Conservation (phyloP, 2,329 filamentous ascomycete genomes). For the Metarhizium guizhouense region DNA sequence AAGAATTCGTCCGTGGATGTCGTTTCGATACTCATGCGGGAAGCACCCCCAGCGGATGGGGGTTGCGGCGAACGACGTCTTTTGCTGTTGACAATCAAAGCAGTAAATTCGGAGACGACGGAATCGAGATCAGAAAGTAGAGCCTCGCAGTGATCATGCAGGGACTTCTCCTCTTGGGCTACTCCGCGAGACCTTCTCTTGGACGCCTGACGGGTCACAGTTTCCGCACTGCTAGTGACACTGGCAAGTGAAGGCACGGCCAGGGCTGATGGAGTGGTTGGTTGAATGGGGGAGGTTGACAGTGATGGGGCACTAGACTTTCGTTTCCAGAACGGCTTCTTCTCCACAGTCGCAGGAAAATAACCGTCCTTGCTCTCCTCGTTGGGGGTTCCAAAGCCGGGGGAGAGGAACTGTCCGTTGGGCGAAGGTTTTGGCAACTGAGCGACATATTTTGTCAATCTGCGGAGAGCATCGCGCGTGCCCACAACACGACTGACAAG, state of each 20-base stretch:
- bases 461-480: constrained; percentile 78
- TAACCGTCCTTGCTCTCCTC: constrained; percentile 38
- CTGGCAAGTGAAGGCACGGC: constrained; percentile 34
- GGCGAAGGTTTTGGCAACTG: constrained; percentile 28
- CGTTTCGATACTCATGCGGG: constrained; percentile 68
- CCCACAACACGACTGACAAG: constrained; percentile 81
- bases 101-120: constrained; percentile 74
- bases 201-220: constrained; percentile 21
- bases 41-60: constrained; percentile 33
- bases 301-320: constrained; percentile 55
- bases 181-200: constrained; percentile 28
- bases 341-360: constrained; percentile 44
- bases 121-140: constrained; percentile 78
- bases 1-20: constrained; percentile 84
- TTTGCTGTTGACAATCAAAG: constrained; percentile 70
- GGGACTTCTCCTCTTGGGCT: constrained; percentile 49
- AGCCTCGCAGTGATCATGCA: constrained; percentile 76
- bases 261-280: constrained; percentile 28
- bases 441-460: constrained; percentile 77
- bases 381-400: constrained; percentile 24
- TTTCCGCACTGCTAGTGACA: constrained; percentile 18
- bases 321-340: constrained; percentile 82
- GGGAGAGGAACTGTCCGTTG: constrained; percentile 29
- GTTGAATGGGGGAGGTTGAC: constrained; percentile 30
- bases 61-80: constrained; percentile 56